These are phyloP conservation scores for Lyophyllum atratum DNA, from an alignment of 768 basidiomycete species.

Conservation along the genomic window DNA sequence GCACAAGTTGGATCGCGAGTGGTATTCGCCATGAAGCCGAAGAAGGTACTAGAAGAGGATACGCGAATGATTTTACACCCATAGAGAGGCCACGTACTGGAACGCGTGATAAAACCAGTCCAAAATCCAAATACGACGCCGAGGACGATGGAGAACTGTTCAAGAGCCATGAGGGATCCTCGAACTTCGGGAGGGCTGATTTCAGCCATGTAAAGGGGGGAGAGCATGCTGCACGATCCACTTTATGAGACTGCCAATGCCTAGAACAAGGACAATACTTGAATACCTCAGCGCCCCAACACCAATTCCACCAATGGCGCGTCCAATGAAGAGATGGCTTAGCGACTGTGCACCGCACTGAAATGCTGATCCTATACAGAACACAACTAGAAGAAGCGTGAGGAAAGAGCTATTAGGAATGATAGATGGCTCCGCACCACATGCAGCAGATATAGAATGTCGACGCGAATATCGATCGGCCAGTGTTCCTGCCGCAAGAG, in stretches of 20 bases:
- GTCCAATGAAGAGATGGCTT: conserved; percentile 61
- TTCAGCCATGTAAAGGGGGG: conserved; percentile 82
- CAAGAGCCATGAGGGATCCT: conserved; percentile 77
- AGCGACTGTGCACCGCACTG: conserved; percentile 64
- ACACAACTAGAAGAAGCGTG: conserved; percentile 47
- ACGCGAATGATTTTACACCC: neutral
- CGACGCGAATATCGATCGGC: conserved; percentile 71
- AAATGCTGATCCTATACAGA: conserved; percentile 70
- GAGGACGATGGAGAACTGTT: conserved; percentile 79
- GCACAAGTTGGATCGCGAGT: conserved; percentile 68
- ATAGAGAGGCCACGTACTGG: conserved; percentile 39
- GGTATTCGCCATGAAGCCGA: conserved; percentile 80
- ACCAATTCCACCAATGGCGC: conserved; percentile 76
- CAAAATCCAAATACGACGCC: conserved; percentile 86
- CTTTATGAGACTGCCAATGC: conserved; percentile 11
- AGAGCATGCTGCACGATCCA: conserved; percentile 58
- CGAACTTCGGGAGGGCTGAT: conserved; percentile 81
- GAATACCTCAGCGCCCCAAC: conserved; percentile 80
- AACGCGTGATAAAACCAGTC: conserved; percentile 74
- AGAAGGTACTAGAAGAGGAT: conserved; percentile 46
- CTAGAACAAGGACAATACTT: too few species aligned
- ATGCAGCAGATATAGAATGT: conserved; percentile 66
- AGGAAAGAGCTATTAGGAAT: neutral
- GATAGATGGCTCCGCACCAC: conserved; percentile 44
- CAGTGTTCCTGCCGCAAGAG: conserved; percentile 63